Base-by-base conservation (phyloP, 129 eudicot species). In the Tanacetum coccineum region DNA sequence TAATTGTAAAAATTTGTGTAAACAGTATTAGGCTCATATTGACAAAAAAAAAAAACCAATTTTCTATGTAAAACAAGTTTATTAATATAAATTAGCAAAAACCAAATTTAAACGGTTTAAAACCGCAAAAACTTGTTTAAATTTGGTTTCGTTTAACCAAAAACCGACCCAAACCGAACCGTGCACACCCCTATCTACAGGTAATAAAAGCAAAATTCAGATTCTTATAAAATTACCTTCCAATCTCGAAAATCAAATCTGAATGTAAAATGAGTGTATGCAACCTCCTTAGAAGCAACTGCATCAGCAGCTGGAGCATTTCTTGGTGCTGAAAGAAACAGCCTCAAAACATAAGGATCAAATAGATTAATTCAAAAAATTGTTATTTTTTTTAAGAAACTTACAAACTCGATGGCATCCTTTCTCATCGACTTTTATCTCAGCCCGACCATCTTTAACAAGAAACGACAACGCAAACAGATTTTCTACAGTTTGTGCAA, bases 241-340 rank as follows among this genome's bases (percentile, higher is more conserved):
- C 97, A 94, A 60, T 94, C 99, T 73, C 57, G 75, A 64, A 84
- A 94, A 74, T 89, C 95, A 70, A 84, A 81, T 81, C 95, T 84
- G 85, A 94, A 94, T 74, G 87, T 77, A 42, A 94, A 94, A 70
- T 94, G 97, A 47, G 83, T 52, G 73, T 81, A 89, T 6, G 90
- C 49, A 68, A 85, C 87, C 73, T 87, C 95, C 70, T 96, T 86
- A 15, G 99, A 87, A 47, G 79, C 81, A 64, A 94, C 82, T 44
- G 93, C 80, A 79, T 74, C 75, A 4, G 97, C 92, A 77, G 88
- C 80, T 58, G 99, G 97, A 70, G 99, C 99, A 84, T 94, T 94
- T 74, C 83, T 82, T 62, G 99, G 99, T 17, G 78, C 99, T 94
- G 80, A 65, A 68, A 70, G 45, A 64, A 75, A 67, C 22, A 71